Percentiles rank a stretch among this genome's conserved stretches.
Evolutionary conservation across 441 rosid species (phyloP).

Genomic region (Populus hybrid): DNA sequence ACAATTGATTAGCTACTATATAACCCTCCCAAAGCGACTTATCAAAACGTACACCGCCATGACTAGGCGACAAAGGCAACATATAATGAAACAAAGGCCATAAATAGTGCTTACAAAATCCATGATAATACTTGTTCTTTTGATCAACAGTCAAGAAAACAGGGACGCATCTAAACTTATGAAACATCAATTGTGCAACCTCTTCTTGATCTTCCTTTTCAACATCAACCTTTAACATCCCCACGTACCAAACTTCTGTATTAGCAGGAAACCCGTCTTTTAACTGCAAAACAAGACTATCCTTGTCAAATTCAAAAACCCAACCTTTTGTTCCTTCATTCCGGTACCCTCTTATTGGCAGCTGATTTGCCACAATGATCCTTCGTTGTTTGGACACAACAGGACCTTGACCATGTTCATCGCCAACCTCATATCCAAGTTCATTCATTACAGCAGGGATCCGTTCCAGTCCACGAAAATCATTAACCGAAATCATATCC

Average conservation of each 20-base stretch:
- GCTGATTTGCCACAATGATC: constrained; percentile 64
- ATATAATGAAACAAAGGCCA: constrained; percentile 85
- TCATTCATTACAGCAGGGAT: constrained; percentile 52
- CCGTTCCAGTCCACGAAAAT: constrained; percentile 49
- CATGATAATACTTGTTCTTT: constrained; percentile 60
- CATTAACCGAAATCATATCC: constrained; percentile 55
- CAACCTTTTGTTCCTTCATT: constrained; percentile 37
- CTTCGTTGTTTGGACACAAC: constrained; percentile 27
- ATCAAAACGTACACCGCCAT: constrained; percentile 57
- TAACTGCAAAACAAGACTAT: constrained; percentile 50
- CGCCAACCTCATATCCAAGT: constrained; percentile 34
- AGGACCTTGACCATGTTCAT: constrained; percentile 7
- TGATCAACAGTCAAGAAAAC: constrained; percentile 55
- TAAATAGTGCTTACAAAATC: constrained; percentile 81
- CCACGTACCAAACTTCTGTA: constrained; percentile 60
- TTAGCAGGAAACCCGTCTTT: constrained; percentile 57
- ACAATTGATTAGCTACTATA: constrained; percentile 52
- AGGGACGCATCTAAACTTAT: constrained; percentile 64
- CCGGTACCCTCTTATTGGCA: constrained; percentile 45
- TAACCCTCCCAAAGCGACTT: constrained; percentile 63
- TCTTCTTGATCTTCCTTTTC: constrained; percentile 55
- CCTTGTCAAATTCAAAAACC: constrained; percentile 59
- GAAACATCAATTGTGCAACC: constrained; percentile 44
- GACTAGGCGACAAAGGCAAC: constrained; percentile 49
- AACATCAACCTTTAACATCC: constrained; percentile 53